Conservation (phyloP, 176 grass and related monocot species). For the Rhynchospora tenuis region DNA sequence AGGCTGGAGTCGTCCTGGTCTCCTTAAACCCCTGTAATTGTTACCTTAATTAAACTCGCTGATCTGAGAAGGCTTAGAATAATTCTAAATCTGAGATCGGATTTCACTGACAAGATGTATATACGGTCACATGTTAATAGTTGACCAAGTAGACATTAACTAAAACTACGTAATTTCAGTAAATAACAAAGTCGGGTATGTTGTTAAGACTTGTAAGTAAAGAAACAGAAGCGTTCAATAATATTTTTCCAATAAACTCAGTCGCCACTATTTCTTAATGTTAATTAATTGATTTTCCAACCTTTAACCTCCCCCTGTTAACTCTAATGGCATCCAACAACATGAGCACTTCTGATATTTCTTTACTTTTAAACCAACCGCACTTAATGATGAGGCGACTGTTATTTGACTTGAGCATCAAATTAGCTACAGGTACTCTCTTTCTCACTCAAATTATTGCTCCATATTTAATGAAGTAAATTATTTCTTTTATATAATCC, state of each 20-base stretch:
- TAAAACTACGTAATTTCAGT: not conserved
- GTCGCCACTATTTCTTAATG: not conserved
- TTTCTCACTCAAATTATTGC: not conserved
- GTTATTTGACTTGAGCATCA: not conserved
- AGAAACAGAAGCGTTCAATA: not conserved
- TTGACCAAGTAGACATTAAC: not conserved
- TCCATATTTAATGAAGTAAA: not conserved
- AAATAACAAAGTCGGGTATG: not conserved
- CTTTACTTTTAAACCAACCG: not conserved
- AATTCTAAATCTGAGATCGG: constrained; percentile 8
- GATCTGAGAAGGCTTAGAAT: not conserved
- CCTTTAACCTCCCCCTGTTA: not conserved
- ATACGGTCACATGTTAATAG: constrained; percentile 6
- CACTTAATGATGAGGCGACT: not conserved
- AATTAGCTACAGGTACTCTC: not conserved
- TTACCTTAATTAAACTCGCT: not conserved
- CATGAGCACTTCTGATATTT: not conserved
- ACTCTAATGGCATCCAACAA: constrained; percentile 8
- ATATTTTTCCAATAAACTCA: not conserved
- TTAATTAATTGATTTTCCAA: not conserved
- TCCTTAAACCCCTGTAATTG: not conserved
- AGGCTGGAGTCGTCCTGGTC: not conserved
- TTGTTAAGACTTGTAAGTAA: not conserved
- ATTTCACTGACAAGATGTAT: not conserved
- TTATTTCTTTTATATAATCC: not conserved